Conservation (phyloP, 108 stramenopile species). For the Aurantiochytrium sp. region DNA sequence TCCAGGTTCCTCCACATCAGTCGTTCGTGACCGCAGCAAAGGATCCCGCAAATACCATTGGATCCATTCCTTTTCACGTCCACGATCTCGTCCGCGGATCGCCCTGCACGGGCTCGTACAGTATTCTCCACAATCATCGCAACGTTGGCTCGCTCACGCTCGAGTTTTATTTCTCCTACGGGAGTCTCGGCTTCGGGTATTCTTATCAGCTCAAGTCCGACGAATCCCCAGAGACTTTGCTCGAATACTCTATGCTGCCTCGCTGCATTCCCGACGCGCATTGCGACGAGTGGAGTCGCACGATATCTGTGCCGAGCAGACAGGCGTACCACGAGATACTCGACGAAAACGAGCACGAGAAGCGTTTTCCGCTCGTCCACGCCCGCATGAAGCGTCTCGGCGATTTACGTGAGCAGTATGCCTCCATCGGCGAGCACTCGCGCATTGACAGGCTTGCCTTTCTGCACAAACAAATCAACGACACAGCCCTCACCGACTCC, state of each 20-base stretch:
- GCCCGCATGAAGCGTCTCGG: neutral
- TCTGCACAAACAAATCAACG: neutral
- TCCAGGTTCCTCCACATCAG: neutral
- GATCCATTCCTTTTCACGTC: neutral
- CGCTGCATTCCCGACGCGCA: neutral
- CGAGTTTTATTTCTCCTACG: neutral
- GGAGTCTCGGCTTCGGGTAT: neutral
- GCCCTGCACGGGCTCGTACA: neutral
- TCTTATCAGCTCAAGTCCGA: neutral
- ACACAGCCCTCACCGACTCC: neutral
- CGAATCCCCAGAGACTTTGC: neutral
- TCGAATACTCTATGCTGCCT: neutral
- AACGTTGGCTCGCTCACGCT: neutral
- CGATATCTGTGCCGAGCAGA: neutral
- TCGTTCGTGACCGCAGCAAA: neutral
- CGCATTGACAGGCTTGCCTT: neutral
- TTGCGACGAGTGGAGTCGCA: neutral
- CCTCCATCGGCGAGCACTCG: neutral
- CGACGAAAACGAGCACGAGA: neutral
- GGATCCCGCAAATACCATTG: neutral
- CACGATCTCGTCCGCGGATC: neutral
- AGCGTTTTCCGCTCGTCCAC: neutral
- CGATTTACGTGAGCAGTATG: neutral
- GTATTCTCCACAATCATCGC: neutral
- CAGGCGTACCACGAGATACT: neutral